Evolutionary conservation across 805 yeast species (phyloP).

Genomic region (Pichia heedii): DNA sequence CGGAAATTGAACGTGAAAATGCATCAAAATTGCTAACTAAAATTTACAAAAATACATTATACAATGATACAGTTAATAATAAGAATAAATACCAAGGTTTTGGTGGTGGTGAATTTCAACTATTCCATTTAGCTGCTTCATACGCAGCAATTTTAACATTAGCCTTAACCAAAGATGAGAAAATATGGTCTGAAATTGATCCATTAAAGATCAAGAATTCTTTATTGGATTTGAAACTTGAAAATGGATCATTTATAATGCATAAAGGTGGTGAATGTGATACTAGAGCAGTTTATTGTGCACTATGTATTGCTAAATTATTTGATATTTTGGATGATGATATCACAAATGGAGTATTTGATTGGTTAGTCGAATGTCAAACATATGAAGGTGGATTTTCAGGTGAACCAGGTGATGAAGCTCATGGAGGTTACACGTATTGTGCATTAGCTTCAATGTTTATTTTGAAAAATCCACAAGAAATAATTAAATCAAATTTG

Average conservation of each 20-base stretch:
- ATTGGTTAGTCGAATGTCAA: conserved; percentile 66
- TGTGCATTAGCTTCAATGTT: conserved; percentile 71
- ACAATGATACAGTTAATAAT: conserved; percentile 17
- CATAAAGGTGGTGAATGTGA: conserved; percentile 77
- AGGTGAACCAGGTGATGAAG: conserved; percentile 76
- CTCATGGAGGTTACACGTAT: conserved; percentile 95
- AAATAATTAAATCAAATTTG: conserved; percentile 20
- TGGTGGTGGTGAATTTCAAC: conserved; percentile 78
- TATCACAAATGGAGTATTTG: conserved; percentile 40
- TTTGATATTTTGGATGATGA: conserved; percentile 56
- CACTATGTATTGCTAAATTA: conserved; percentile 60
- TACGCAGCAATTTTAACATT: conserved; percentile 70
- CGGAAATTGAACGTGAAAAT: conserved; percentile 11
- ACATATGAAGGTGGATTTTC: conserved; percentile 95
- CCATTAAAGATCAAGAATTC: conserved; percentile 45
- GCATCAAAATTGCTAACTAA: conserved; percentile 7
- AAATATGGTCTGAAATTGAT: conserved; percentile 36
- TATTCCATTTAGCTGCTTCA: conserved; percentile 76
- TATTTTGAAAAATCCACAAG: conserved; percentile 33
- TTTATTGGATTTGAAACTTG: conserved; percentile 54
- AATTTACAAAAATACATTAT: background rate
- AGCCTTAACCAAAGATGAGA: conserved; percentile 37
- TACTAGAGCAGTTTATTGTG: conserved; percentile 81
- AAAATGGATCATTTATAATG: conserved; percentile 73
- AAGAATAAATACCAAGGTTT: conserved; percentile 37